Base-by-base conservation (phyloP, 2,329 filamentous ascomycete genomes). In the Diaporthe batatas region DNA sequence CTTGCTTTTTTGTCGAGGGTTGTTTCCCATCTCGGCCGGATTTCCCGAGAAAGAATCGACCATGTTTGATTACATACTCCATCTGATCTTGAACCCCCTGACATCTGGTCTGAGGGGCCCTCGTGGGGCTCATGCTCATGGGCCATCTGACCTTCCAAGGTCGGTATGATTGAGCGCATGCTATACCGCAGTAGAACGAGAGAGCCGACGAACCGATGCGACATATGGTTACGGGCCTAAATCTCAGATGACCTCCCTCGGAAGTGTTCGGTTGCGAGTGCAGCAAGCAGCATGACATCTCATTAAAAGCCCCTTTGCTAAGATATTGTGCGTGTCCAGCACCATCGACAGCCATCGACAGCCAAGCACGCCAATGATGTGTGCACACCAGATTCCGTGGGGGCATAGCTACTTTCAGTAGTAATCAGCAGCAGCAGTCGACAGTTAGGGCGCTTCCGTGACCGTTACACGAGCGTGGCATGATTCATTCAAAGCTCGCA, bases 381-480 rank as follows among this genome's bases (percentile, higher is more conserved):
- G 16, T 44, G 21, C 47, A 29, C 6, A 67, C 62, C n/a, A 36
- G 49, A 29, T 25, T 21, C 62, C 32, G 62, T 67, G 62, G 62
- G 62, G 62, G 44, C 59, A 65, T 29, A 23, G 21, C 29, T 14
- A 51, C 44, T 32, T 29, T 44, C 34, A n/a, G 44, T 18, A 39
- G 3, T 34, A 44, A 6, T 21, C n/a, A 44, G 23, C 36, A 25
- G 29, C 29, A 29, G n/a, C n/a, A n/a, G n/a, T n/a, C n/a, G n/a
- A 42, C 39, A 14, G 39, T 47, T 44, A 62, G 23, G 36, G 57
- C 16, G 7, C 39, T 29, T 42, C 42, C 18, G 59, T 64, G 59
- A 36, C 42, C 42, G 42, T 65, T 34, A 62, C 68, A 70, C 68
- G 16, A 34, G 32, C 68, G 25, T 62, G 68, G 51, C 68, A 53